Conservation (phyloP, 1,139 yeast genomes). For the Yamadazyma sp. region DNA sequence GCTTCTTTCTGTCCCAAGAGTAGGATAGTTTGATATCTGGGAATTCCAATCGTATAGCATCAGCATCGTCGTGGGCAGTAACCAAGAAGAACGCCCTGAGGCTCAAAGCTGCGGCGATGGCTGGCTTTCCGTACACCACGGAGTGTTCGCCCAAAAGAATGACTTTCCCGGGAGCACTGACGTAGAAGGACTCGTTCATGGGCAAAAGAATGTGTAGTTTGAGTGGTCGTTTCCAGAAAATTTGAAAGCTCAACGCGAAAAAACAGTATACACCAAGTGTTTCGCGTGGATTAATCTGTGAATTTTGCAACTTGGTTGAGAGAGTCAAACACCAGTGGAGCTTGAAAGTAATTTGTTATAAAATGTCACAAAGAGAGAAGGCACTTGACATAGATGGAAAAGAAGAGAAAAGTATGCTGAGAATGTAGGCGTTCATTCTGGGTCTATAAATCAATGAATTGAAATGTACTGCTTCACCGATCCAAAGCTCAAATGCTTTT, state of each 20-base stretch:
- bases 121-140: slow-evolving; percentile 90
- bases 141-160: slow-evolving; percentile 97
- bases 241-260: slow-evolving; percentile 1
- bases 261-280: no score
- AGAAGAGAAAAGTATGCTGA: no score
- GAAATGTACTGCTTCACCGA: no score
- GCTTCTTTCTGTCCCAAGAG: slow-evolving; percentile 57
- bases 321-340: no score
- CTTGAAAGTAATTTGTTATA: no score
- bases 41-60: slow-evolving; percentile 62
- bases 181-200: slow-evolving; percentile 50
- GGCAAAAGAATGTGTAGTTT: no score
- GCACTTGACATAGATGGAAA: no score
- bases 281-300: no score
- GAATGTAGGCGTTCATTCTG: no score
- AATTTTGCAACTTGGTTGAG: no score
- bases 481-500: not conserved
- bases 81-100: slow-evolving; percentile 79
- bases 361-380: no score
- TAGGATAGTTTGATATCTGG: slow-evolving; percentile 75
- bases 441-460: no score
- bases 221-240: not conserved
- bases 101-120: slow-evolving; percentile 86
- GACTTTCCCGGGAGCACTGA: slow-evolving; percentile 96
- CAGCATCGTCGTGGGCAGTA: slow-evolving; percentile 36